These are phyloP conservation scores for Phoma sp. DNA, from an alignment of 2,329 filamentous ascomycete genomes.

Conservation along the genomic window DNA sequence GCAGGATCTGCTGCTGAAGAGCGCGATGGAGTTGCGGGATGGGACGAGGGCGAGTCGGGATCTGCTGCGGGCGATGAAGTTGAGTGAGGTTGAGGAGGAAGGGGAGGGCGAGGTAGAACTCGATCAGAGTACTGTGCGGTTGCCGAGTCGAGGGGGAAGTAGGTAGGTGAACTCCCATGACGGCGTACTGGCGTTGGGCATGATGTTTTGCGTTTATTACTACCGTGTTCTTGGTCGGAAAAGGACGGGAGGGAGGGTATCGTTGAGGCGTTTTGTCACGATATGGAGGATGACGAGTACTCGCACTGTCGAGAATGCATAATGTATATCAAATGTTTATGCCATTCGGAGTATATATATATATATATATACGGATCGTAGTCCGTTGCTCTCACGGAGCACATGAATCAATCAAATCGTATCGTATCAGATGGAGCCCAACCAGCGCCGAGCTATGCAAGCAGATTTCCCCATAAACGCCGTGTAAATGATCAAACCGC, in stretches of 20 bases:
- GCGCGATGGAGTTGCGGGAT: conserved; percentile 40
- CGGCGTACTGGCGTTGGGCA: conserved; percentile 1
- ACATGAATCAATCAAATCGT: background rate
- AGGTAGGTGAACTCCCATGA: background rate
- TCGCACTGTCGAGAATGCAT: background rate
- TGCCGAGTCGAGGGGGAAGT: conserved; percentile 12
- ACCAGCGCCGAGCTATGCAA: conserved; percentile 18
- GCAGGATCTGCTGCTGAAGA: conserved; percentile 40
- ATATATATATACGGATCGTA: background rate
- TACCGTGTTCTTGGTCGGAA: too few relatives aligned
- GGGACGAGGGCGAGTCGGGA: conserved; percentile 40
- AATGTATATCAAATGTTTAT: conserved; percentile 2
- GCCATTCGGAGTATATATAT: background rate
- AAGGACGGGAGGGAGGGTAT: too few relatives aligned
- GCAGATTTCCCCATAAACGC: background rate
- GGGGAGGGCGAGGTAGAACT: conserved; percentile 13
- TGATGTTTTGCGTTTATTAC: too few relatives aligned
- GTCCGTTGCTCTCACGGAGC: background rate
- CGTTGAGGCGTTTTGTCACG: background rate
- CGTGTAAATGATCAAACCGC: background rate
- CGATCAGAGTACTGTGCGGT: conserved; percentile 20
- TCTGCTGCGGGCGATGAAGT: conserved; percentile 41
- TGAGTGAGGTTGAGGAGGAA: conserved; percentile 35
- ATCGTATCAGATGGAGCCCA: background rate
- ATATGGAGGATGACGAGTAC: background rate